Conservation (phyloP, 2,329 filamentous ascomycete species). For the Tolypocladium nubicola region DNA sequence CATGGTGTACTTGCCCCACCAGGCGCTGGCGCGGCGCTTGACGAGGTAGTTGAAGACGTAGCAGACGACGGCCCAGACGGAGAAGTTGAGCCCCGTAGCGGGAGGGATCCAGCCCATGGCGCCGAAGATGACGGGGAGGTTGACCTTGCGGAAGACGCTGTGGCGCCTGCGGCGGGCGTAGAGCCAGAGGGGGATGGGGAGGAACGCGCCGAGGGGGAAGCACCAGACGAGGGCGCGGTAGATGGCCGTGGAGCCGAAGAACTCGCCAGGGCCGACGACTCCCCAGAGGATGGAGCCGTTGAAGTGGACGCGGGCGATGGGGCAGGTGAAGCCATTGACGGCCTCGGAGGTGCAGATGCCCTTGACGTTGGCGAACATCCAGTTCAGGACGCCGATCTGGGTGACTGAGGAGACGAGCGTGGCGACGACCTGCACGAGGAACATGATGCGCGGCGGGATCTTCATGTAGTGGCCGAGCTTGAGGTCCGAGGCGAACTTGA, state of each 20-base stretch:
- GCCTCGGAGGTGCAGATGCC: slow-evolving; percentile 69
- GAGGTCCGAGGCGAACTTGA: slow-evolving; percentile 80
- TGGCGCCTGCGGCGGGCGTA: slow-evolving; percentile 49
- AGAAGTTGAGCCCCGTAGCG: slow-evolving; percentile 78
- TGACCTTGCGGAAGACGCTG: slow-evolving; percentile 64
- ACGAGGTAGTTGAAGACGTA: slow-evolving; percentile 75
- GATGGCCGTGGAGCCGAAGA: slow-evolving; percentile 66
- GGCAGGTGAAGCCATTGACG: slow-evolving; percentile 82
- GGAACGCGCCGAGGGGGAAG: slow-evolving; percentile 65
- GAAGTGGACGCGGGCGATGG: slow-evolving; percentile 80
- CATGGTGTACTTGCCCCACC: slow-evolving; percentile 93
- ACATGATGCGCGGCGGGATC: slow-evolving; percentile 68
- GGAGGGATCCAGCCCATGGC: slow-evolving; percentile 80
- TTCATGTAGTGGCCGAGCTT: slow-evolving; percentile 88
- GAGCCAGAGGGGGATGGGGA: slow-evolving; percentile 65
- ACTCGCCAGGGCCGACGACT: slow-evolving; percentile 70
- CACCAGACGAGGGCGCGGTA: slow-evolving; percentile 74
- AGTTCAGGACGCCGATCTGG: slow-evolving; percentile 77
- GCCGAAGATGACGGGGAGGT: slow-evolving; percentile 74
- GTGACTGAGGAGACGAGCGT: slow-evolving; percentile 69
- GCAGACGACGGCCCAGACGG: slow-evolving; percentile 76
- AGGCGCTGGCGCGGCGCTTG: slow-evolving; percentile 55
- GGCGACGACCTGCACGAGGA: slow-evolving; percentile 66
- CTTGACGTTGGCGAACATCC: slow-evolving; percentile 74
- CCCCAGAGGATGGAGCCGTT: slow-evolving; percentile 87